Conservation (phyloP, 2,329 filamentous ascomycete species). For the Cadophora malorum region DNA sequence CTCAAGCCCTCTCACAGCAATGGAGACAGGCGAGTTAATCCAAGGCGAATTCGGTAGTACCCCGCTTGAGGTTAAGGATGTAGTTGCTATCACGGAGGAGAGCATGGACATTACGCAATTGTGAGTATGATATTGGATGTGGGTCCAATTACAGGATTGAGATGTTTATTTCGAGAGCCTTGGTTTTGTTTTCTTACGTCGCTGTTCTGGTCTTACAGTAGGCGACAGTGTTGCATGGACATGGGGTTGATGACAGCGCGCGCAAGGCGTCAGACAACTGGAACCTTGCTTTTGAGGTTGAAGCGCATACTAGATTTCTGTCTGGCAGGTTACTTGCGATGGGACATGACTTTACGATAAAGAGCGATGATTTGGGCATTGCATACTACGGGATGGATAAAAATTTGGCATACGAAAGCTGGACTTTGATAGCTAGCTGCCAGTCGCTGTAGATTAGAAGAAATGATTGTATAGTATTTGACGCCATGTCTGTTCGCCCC, state of each 20-base stretch:
- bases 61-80: constrained; percentile 55
- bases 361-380: not conserved
- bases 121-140: constrained; percentile 17
- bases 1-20: constrained; percentile 22
- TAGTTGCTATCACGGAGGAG: constrained; percentile 63
- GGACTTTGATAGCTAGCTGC: not conserved
- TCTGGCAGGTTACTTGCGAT: too few species aligned
- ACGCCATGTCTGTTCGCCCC: too few species aligned
- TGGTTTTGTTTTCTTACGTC: too few species aligned
- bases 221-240: too few species aligned
- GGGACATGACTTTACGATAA: too few species aligned
- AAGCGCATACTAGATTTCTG: too few species aligned
- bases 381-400: not conserved
- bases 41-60: constrained; percentile 48
- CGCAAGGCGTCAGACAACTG: too few species aligned
- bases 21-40: constrained; percentile 46
- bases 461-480: too few species aligned
- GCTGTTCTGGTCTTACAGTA: too few species aligned
- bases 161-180: too few species aligned
- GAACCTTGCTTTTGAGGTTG: too few species aligned
- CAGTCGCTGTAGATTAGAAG: not conserved
- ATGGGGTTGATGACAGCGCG: not conserved
- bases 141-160: not conserved
- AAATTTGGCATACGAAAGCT: not conserved
- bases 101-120: constrained; percentile 53